Conservation (phyloP, 1,139 yeast species). For the Lodderomyces theae region DNA sequence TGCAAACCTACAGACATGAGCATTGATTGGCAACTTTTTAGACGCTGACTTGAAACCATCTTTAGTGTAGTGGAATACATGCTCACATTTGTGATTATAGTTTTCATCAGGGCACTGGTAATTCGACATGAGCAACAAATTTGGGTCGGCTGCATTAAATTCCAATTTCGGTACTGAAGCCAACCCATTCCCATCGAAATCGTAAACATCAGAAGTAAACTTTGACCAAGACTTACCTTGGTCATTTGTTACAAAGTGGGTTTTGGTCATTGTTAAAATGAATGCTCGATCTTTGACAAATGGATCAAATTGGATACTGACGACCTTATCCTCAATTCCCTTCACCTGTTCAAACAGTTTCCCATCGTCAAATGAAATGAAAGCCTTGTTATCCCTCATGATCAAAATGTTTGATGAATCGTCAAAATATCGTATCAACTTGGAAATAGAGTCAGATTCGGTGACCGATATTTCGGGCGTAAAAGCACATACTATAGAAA, state of each 20-base stretch:
- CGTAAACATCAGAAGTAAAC: conserved; percentile 28
- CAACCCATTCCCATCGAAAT: conserved; percentile 8
- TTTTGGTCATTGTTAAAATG: conserved; percentile 37
- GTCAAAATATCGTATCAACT: conserved; percentile 45
- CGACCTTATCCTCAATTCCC: conserved; percentile 25
- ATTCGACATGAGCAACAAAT: conserved; percentile 39
- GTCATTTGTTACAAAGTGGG: conserved; percentile 54
- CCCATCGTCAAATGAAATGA: conserved; percentile 59
- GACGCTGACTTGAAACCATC: conserved; percentile 53
- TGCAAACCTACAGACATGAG: conserved; percentile 51
- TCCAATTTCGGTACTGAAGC: conserved; percentile 20
- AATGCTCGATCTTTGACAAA: conserved; percentile 49
- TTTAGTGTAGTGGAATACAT: conserved; percentile 44
- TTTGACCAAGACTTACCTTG: conserved; percentile 57
- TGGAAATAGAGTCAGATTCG: conserved; percentile 15
- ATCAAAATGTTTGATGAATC: conserved; percentile 52
- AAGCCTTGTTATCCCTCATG: conserved; percentile 29
- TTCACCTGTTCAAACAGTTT: conserved; percentile 44
- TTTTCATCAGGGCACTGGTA: conserved; percentile 32
- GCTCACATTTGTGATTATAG: conserved; percentile 29
- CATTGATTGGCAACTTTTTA: conserved; percentile 30
- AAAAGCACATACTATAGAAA: conserved; percentile 1
- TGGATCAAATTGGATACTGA: conserved; percentile 42
- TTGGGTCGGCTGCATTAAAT: conserved; percentile 42
- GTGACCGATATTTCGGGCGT: conserved; percentile 20